These are phyloP conservation scores for Citrus cavaleriei DNA, from an alignment of 345 rosid genomes.

Conservation along the genomic window DNA sequence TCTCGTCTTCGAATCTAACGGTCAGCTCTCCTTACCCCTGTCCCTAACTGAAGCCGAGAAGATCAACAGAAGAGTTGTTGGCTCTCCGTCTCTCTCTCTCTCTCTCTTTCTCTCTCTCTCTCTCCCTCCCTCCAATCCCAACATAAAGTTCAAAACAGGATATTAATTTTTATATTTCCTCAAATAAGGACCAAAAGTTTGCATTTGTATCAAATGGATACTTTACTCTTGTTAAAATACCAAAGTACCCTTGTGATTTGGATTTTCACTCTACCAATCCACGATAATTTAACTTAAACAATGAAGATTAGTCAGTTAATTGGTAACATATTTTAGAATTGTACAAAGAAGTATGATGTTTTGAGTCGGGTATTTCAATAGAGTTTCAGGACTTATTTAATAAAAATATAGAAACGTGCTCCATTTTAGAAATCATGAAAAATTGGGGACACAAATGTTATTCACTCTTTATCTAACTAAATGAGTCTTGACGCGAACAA, in stretches of 20 bases:
- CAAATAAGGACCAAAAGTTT: too few relatives aligned
- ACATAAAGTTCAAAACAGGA: neutral
- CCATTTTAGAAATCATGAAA: neutral
- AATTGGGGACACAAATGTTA: neutral
- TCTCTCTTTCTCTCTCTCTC: neutral
- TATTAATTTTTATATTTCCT: too few relatives aligned
- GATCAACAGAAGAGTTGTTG: constrained; percentile 25
- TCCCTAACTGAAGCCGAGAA: constrained; percentile 33
- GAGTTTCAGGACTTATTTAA: neutral
- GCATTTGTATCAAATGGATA: neutral
- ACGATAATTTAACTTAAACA: too few relatives aligned
- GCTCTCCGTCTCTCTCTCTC: constrained; percentile 1
- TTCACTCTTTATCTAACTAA: neutral
- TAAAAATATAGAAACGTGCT: neutral
- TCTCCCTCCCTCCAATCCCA: neutral
- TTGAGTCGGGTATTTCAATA: too few relatives aligned
- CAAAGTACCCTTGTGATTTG: neutral
- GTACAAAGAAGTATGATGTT: too few relatives aligned
- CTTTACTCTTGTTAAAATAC: neutral
- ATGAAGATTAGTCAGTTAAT: too few relatives aligned
- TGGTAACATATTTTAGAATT: too few relatives aligned
- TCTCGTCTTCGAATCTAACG: constrained; percentile 32
- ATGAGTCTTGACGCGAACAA: neutral
- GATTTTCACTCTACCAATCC: neutral
- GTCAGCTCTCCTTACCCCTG: constrained; percentile 31